These are phyloP conservation scores for Daldinia childiae DNA, from an alignment of 495 filamentous ascomycete genomes.

Conservation along the genomic window DNA sequence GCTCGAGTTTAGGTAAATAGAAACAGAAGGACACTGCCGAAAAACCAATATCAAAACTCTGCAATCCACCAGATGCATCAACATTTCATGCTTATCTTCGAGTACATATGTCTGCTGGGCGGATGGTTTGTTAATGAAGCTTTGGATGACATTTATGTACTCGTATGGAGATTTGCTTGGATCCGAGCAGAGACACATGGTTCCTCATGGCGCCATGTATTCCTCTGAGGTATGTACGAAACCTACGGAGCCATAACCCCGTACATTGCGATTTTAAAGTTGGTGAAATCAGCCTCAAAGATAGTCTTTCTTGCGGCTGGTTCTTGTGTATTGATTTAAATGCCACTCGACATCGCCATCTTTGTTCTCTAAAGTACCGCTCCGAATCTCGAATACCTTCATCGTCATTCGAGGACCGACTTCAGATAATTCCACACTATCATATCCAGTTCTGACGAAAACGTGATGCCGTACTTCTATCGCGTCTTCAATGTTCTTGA, in stretches of 20 bases:
- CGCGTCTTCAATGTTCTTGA: conserved; percentile 93
- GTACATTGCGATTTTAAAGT: neutral
- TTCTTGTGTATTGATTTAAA: conserved; percentile 92
- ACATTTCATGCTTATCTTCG: conserved; percentile 11
- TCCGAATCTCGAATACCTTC: conserved; percentile 91
- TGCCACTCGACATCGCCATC: conserved; percentile 98
- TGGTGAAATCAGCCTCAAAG: conserved; percentile 61
- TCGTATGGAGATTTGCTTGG: conserved; percentile 33
- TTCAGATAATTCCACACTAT: conserved; percentile 91
- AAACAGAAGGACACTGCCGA: neutral
- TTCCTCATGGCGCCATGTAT: conserved; percentile 27
- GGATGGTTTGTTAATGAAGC: conserved; percentile 14
- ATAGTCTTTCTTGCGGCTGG: conserved; percentile 90
- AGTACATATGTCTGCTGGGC: conserved; percentile 17
- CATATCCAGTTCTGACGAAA: conserved; percentile 63
- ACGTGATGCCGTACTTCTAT: conserved; percentile 73
- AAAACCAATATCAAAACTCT: neutral
- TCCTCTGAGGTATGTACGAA: conserved; percentile 12
- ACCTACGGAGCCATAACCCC: neutral
- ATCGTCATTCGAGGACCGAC: conserved; percentile 97
- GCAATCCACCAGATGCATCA: conserved; percentile 9
- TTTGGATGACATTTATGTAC: conserved; percentile 24
- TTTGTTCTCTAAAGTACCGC: conserved; percentile 93
- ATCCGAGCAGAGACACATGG: neutral
- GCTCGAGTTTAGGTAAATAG: neutral